Evolutionary conservation across 257 asterid species (phyloP), one percentile per base, ranked within the genome.

Genomic region (Przewalskia tangutica): DNA sequence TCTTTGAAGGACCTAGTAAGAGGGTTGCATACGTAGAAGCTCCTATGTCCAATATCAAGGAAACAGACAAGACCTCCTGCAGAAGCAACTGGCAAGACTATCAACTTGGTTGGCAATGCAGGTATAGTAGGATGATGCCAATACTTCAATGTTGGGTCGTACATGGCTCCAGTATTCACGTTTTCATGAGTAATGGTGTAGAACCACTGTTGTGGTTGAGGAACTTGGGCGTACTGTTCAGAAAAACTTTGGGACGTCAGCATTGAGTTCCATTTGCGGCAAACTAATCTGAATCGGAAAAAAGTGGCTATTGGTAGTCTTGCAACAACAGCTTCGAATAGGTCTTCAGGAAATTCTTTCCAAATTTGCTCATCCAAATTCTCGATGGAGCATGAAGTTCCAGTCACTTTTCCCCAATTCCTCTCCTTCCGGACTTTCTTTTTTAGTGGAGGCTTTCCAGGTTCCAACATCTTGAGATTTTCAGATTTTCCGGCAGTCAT

Each of bases 341-440:
- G 97, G 83, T 95, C 99, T 79, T 95, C 95, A 1, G 99, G 99
- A 79, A 95, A 92, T 66, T 95, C 99, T 88, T 92, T 90, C 99
- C 99, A 94, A 82, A 95, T 91, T 55, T 80, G 82, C 7, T 84
- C 87, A 10, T 95, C 97, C 97, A 95, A 88, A 85, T 42, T 81
- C 82, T 88, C 94, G 0, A 84, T 79, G 55, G 91, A 82, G 86
- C 81, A 83, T 67, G 87, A 50, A 20, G 90, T 38, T 75, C 82
- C 82, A 5, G 87, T 84, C 73, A 86, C 48, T 86, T 88, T 93
- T 68, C 92, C 93, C 59, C 87, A 87, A 82, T 56, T 88, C 68
- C 90, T 89, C 84, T 88, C 93, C 84, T 92, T 91, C 17, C 95
- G 91, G 54, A 92, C 86, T 86, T 87, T 94, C 91, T 95, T 95